Conservation (phyloP, 1,284 basidiomycete species). For the Cronartium ribicola region DNA sequence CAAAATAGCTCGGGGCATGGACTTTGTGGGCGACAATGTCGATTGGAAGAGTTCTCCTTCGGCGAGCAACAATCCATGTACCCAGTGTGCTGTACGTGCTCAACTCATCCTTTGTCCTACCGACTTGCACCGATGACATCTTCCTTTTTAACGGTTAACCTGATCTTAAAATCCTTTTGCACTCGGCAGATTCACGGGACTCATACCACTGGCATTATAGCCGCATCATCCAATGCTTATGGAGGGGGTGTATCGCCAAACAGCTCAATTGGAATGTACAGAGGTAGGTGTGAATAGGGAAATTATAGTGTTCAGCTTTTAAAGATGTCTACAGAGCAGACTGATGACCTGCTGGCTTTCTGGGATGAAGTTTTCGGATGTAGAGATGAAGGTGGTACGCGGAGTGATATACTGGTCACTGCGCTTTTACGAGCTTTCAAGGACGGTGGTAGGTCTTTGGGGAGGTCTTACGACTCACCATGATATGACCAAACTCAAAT, state of each 20-base stretch:
- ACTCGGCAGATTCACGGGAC: neutral
- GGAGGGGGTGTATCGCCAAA: conserved; percentile 1
- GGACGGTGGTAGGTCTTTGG: neutral
- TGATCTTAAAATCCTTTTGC: too few species aligned
- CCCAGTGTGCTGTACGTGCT: conserved; percentile 5
- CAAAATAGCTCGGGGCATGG: conserved; percentile 62
- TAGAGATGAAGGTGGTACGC: conserved; percentile 3
- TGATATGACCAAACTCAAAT: neutral
- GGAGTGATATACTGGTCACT: conserved; percentile 6
- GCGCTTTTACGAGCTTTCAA: conserved; percentile 7
- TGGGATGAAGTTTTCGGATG: conserved; percentile 17
- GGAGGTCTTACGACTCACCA: neutral
- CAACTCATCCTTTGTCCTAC: too few species aligned
- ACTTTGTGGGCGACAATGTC: conserved; percentile 53
- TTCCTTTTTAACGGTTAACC: too few species aligned
- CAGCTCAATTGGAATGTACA: neutral
- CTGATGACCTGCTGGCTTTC: too few species aligned
- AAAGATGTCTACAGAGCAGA: too few species aligned
- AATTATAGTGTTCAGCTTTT: too few species aligned
- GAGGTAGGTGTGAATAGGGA: too few species aligned
- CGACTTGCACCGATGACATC: too few species aligned
- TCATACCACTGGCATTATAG: neutral
- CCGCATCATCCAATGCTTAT: neutral
- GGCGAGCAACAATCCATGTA: conserved; percentile 14
- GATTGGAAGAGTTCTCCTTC: neutral